Base-by-base conservation (phyloP, 139 green algal genomes). In the Coelastrella sp. region DNA sequence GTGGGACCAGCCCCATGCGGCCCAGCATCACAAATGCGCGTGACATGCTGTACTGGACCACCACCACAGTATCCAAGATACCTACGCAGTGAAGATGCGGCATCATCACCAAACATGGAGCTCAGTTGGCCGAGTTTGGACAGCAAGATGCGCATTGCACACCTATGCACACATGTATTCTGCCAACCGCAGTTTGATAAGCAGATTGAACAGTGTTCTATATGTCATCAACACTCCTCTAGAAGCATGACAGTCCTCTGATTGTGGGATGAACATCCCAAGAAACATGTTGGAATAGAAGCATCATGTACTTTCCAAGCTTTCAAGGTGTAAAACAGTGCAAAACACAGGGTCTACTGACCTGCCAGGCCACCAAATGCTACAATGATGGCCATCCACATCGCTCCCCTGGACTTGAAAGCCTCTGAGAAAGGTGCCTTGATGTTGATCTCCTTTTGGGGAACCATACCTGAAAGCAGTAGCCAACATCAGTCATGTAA, bases 21-120 rank as follows among this genome's bases (percentile, higher is more conserved):
- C 85, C 85, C 85, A 89, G 73, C 58, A 89, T 74, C 16, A 89
- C 85, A 89, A 89, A 89, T 8, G 73, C 74, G 73, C 85, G 73
- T 5, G 11, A 57, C 85, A 89, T 89, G 73, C n/a, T 65, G 85
- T 89, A 89, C 73, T 83, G 85, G 17, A 66, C 54, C 4, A 89
- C 85, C n/a, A 89, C 73, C 22, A 89, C 71, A 23, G 85, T 89
- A 56, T 89, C 85, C 7, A 83, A 19, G 57, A 89, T 89, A 19
- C 85, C 85, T 76, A 22, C 74, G 57, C 1, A 5, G 14, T 13
- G 8, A 78, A 68, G 61, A 68, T 13, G 61, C 16, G 8, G 61
- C 61, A 68, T 68, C 61, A 68, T 13, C 8, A 13, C 11, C 61
- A 68, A 68, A 68, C 10, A 68, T 68, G 11, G 11, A 17, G 61